Evolutionary conservation across 2,329 filamentous ascomycete species (phyloP).

Genomic region (Penicillium rolfsii): DNA sequence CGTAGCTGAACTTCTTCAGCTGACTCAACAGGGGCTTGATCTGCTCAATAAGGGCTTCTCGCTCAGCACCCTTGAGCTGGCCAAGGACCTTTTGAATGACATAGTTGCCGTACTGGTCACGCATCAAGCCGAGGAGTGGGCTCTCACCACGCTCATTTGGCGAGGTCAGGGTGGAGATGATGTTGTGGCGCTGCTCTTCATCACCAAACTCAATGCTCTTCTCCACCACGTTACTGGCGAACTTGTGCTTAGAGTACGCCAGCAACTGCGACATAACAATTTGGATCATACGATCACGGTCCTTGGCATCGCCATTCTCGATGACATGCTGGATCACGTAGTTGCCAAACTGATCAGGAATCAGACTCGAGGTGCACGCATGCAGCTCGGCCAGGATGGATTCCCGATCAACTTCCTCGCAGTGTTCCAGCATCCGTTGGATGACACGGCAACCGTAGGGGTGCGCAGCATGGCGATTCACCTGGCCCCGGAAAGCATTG

Average conservation of each 20-base stretch:
- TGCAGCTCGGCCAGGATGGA: conserved; percentile 80
- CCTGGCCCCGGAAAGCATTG: conserved; percentile 74
- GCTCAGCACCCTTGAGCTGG: conserved; percentile 63
- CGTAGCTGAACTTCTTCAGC: conserved; percentile 66
- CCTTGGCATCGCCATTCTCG: conserved; percentile 71
- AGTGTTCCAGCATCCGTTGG: conserved; percentile 86
- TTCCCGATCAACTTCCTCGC: conserved; percentile 70
- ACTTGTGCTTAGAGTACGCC: conserved; percentile 87
- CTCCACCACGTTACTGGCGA: conserved; percentile 95
- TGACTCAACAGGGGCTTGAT: conserved; percentile 65
- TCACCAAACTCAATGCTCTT: conserved; percentile 79
- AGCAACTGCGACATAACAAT: conserved; percentile 74
- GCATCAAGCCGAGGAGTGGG: conserved; percentile 76
- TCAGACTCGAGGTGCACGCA: conserved; percentile 68
- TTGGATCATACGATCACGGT: conserved; percentile 72
- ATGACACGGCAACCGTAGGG: conserved; percentile 90
- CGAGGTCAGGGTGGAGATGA: conserved; percentile 66
- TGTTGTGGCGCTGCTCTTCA: conserved; percentile 68
- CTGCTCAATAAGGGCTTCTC: conserved; percentile 62
- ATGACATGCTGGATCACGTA: conserved; percentile 96
- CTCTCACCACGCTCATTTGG: conserved; percentile 67
- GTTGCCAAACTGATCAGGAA: conserved; percentile 89
- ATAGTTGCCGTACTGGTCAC: conserved; percentile 93
- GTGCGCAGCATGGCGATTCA: conserved; percentile 74
- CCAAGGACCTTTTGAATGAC: conserved; percentile 86